These are phyloP conservation scores for Yarrowia deformans DNA, from an alignment of 805 yeast species.

Conservation along the genomic window DNA sequence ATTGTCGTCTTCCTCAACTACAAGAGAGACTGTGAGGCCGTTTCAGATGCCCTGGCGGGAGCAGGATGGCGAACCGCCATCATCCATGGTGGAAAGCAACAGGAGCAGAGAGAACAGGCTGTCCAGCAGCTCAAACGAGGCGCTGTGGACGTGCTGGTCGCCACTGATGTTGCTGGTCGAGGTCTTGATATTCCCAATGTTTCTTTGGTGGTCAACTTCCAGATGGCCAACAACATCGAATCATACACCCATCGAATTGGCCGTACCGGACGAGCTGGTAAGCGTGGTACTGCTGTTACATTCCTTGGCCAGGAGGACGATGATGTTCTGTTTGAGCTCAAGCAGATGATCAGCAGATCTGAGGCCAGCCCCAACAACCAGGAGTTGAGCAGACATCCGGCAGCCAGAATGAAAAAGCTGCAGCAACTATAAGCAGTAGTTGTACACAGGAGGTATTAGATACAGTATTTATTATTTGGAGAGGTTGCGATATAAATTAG, in stretches of 20 bases:
- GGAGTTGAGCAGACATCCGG: slow-evolving; percentile 49
- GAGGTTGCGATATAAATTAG: not conserved
- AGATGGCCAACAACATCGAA: slow-evolving; percentile 78
- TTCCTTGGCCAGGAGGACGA: slow-evolving; percentile 68
- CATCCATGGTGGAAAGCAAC: slow-evolving; percentile 87
- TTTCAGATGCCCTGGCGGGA: slow-evolving; percentile 60
- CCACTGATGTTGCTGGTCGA: slow-evolving; percentile 95
- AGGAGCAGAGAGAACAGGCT: slow-evolving; percentile 83
- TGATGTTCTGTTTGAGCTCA: slow-evolving; percentile 59
- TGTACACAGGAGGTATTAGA: not conserved
- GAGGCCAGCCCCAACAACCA: slow-evolving; percentile 53
- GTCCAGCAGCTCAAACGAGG: slow-evolving; percentile 65
- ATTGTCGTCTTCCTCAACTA: slow-evolving; percentile 84
- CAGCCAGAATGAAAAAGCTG: slow-evolving; percentile 39
- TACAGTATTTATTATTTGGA: not conserved
- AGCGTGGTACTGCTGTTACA: slow-evolving; percentile 75
- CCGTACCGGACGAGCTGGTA: slow-evolving; percentile 96
- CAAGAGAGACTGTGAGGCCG: slow-evolving; percentile 72
- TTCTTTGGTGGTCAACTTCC: slow-evolving; percentile 83
- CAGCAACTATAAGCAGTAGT: not conserved
- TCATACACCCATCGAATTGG: slow-evolving; percentile 93
- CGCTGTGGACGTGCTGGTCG: slow-evolving; percentile 69
- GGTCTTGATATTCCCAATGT: slow-evolving; percentile 94
- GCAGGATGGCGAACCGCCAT: slow-evolving; percentile 61
- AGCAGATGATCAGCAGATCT: slow-evolving; percentile 57